Base-by-base conservation (phyloP, 768 basidiomycete genomes). In the Tremella fuciformis region DNA sequence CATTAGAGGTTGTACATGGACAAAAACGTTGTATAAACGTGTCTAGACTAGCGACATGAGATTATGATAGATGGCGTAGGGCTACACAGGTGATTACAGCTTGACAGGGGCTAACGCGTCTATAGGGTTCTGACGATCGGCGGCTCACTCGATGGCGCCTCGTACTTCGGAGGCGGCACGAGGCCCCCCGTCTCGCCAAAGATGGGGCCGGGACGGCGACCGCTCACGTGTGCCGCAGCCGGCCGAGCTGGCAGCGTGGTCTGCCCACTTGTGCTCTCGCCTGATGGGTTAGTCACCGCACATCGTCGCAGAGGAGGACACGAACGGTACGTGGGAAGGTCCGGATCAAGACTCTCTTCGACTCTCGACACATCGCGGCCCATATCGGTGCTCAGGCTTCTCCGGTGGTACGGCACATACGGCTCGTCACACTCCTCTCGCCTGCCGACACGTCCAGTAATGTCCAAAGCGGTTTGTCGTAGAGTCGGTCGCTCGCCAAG, bases 251-350 rank as follows among this genome's bases (percentile, higher is more conserved):
- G 42, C 6, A 46, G n/a, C 8, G 42, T 46, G 42, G 42, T 46
- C 22, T 22, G n/a, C 4, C 42, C 42, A 8, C 42, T 46, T 15
- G 42, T 46, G 22, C 42, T 46, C 22, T 46, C 42, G 42, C 42
- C 42, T 46, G 42, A 18, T 22, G 42, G n/a, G 42, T 46, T 18
- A 46, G 42, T 46, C 42, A 46, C n/a, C n/a, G n/a, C 42, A n/a
- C n/a, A 4, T 46, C n/a, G 6, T 4, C 6, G 8, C 4, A 15
- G n/a, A 46, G 42, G n/a, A 15, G 4, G 42, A 46, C 6, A 46
- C 42, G 42, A 4, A 46, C 42, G 42, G 16, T 46, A 46, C 22
- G 42, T 46, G 6, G 42, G 42, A 18, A 46, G 22, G n/a, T 46
- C 42, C n/a, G 42, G 42, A 46, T 46, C 42, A 4, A 22, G 42